Conservation (phyloP, 305 asterid species). For the Fraxinus floribunda region DNA sequence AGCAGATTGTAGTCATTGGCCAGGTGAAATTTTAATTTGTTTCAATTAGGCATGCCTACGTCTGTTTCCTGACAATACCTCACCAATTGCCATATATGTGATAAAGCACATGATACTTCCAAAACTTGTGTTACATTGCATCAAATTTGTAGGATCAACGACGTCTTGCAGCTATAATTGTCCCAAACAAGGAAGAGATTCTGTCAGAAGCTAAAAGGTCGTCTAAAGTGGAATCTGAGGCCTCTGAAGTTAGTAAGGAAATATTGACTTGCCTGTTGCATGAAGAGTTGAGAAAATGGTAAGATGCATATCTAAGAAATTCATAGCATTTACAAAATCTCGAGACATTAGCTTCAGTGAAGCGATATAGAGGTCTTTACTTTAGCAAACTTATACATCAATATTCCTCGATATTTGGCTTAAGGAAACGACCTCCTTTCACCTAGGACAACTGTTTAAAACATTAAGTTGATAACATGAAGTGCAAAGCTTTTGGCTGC, state of each 20-base stretch:
- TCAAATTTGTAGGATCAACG: constrained; percentile 63
- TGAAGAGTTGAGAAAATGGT: constrained; percentile 77
- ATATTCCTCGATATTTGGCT: not conserved
- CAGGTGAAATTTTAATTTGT: constrained; percentile 48
- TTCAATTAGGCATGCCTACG: not conserved
- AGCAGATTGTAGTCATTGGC: constrained; percentile 86
- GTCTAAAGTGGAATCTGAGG: constrained; percentile 50
- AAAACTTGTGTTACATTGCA: constrained; percentile 11
- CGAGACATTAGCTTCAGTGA: not conserved
- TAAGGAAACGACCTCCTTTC: not conserved
- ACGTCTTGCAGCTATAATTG: constrained; percentile 86
- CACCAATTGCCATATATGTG: not conserved
- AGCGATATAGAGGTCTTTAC: not conserved
- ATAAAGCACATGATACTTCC: not conserved
- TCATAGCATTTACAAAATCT: not conserved
- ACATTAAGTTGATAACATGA: not conserved
- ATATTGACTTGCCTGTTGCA: constrained; percentile 49
- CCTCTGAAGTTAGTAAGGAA: constrained; percentile 60
- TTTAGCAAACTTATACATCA: not conserved
- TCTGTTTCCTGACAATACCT: constrained; percentile 6
- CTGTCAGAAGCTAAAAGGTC: constrained; percentile 59
- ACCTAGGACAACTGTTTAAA: not conserved
- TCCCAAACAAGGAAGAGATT: constrained; percentile 80
- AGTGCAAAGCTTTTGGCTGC: not conserved
- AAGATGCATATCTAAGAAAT: constrained; percentile 14